Base-by-base conservation (phyloP, 495 filamentous ascomycete genomes). In the Talaromyces wortmannii region DNA sequence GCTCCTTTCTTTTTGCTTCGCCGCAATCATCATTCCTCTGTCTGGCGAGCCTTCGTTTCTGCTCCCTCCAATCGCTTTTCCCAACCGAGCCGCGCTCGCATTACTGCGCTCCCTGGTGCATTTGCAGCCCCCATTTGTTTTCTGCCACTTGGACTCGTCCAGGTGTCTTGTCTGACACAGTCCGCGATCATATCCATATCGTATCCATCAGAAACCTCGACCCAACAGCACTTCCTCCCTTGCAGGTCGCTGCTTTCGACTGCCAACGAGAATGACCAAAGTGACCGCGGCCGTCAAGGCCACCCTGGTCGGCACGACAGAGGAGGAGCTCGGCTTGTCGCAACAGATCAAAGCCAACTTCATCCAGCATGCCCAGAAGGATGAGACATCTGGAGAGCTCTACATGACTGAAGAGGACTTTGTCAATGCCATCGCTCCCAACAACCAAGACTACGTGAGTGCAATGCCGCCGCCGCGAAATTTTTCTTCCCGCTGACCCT, bases 401-500 rank as follows among this genome's bases (percentile, higher is more conserved):
- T 91, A 79, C 62, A 88, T 98, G 84, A 83, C 76, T 44, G 81
- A 87, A 55, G 84, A 92, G 7, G 83, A 92, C 62, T 98, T 98
- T 63, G 81, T 97, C 54, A 78, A 90, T 58, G 94, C 92, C 7
- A 84, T 98, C 72, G 92, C 92, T 55, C 95, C 94, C 0, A 81
- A 82, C 29, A 75, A 81, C 31, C 91, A 96, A 66, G 90, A 97
- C 78, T 97, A 94, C 72, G 91, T 97, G 69, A 79, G 89, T 78
- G 31, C 12, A 15, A 30, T 52, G 23, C 31, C 8, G 15, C 4
- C 11, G 7, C 11, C 15, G 11, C 18, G 51, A 15, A 16, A 2
- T 44, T 15, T 15, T 31, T 11, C 32, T 40, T 15, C 36, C 55
- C 12, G 51, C 55, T 53, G 42, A 44, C 49, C 36, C 48, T 52